phyloP scores from a whole-genome alignment of 192 early-diverging fungal genomes.

The Coemansia sp. region DNA sequence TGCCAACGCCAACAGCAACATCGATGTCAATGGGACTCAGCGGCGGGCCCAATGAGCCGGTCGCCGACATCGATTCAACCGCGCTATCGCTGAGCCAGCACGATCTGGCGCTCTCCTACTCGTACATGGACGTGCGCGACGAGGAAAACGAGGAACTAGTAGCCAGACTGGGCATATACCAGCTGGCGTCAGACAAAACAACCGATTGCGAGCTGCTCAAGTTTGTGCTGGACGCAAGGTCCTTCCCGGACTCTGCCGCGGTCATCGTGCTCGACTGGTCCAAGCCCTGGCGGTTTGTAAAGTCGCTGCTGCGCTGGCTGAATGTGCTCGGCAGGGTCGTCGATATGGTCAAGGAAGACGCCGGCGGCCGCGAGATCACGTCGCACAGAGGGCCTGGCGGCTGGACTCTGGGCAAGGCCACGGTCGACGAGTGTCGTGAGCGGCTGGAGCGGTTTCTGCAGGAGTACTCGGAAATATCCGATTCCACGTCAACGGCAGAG shows the following conservation, averaged over 20 bases:
- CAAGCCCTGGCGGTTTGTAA: slow-evolving; percentile 83
- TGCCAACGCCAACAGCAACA: slow-evolving; percentile 10
- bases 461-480: slow-evolving; percentile 64
- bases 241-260: slow-evolving; percentile 64
- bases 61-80: slow-evolving; percentile 21
- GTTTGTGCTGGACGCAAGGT: slow-evolving; percentile 68
- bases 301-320: slow-evolving; percentile 77
- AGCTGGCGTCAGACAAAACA: slow-evolving; percentile 68
- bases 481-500: slow-evolving; percentile 16
- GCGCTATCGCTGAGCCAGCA: slow-evolving; percentile 55
- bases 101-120: slow-evolving; percentile 81
- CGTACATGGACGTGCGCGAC: slow-evolving; percentile 82
- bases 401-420: slow-evolving; percentile 67
- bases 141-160: slow-evolving; percentile 75
- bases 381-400: slow-evolving; percentile 45
- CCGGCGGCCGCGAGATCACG: slow-evolving; percentile 34
- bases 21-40: slow-evolving; percentile 52
- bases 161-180: slow-evolving; percentile 78
- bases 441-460: slow-evolving; percentile 69
- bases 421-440: slow-evolving; percentile 72
- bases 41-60: slow-evolving; percentile 32
- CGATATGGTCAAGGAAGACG: slow-evolving; percentile 47
- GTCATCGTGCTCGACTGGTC: slow-evolving; percentile 90
- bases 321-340: slow-evolving; percentile 64
- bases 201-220: slow-evolving; percentile 69